Evolutionary conservation across 192 early-diverging fungal species (phyloP), one percentile per base, ranked within the genome.

Genomic region (Coemansia sp.): DNA sequence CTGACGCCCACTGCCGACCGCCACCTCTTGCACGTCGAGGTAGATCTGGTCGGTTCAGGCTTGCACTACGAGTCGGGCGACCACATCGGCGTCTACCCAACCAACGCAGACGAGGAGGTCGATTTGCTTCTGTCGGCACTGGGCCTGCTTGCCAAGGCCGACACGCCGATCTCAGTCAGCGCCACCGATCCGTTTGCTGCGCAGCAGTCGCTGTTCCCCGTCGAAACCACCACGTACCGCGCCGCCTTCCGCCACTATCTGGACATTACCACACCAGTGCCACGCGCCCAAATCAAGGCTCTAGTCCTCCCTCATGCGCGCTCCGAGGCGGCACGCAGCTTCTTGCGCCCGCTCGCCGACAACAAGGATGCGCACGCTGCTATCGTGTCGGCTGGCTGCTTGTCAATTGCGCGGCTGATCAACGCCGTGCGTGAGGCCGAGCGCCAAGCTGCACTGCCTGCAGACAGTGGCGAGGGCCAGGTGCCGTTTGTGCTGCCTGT

Each of bases 21-120:
- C 58, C 87, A 93, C 63, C 93, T 95, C 77, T 71, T 96, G 58
- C 97, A 99, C 66, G 79, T 98, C 69, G 96, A 99, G 69, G 84
- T 99, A n/a, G 94, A 96, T 55, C 83, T 98, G 53, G 62, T 80
- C 25, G 93, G 86, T 37, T 91, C 89, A 13, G 90, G 91, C 21
- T 76, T 98, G 75, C 85, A 79, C 18, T 98, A 99, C 76, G 88
- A 92, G 64, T 82, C 93, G 13, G 97, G 97, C 59, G 97, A 99
- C 72, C 97, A 99, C 70, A 85, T 95, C 58, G 97, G 94, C 23
- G 85, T 99, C 25, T 97, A 89, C 85, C 90, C 95, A 0, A 84
- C 86, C 21, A 99, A 98, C 78, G 81, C 90, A n/a, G 90, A 90
- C 25, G 84, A 81, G 35, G 87, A 94, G 52, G 91, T 96, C 8